Evolutionary conservation across 106 monocot genomes (phyloP), one percentile per base, ranked within the genome.

Genomic region (Dendrobium catenatum): DNA sequence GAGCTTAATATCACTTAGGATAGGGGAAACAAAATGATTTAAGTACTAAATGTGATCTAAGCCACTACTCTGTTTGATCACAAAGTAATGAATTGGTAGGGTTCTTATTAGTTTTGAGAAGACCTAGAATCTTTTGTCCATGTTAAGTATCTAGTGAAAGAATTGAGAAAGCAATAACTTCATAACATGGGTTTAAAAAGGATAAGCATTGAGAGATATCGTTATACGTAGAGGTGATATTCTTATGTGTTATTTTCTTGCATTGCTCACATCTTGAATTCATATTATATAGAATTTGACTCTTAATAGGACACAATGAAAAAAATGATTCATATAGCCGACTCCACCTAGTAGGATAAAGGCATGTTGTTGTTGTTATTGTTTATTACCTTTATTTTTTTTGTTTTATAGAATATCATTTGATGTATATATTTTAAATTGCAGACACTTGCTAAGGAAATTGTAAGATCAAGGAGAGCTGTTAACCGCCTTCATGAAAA

Each of bases 401-500:
- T 79, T 7, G 11, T 55, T 41, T 66, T 4, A 4, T 2, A 9
- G 22, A 49, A 41, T 80, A 68, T 19, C 40, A 81, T 42, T 72
- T 42, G 42, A 47, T 75, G 76, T 48, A 26, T 0, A 40, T 77
- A 80, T 67, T 72, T 72, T 15, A 74, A 15, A 6, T 33, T 82
- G 7, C 78, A 97, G 97, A 74, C 90, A 4, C 92, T 97, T 82
- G 97, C 97, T 43, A 97, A 93, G 82, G 97, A 97, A 88, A 85
- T 97, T 79, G 97, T 97, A 76, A 85, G 87, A 81, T 97, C 97
- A 56, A 94, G 92, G 78, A 79, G 68, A 84, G 92, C 97, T 54
- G 94, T 97, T 76, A 94, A 92, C 73, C 94, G 92, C 46, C 94
- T 97, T 82, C 84, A 97, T 82, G 97, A 97, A 84, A 97, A 94